Evolutionary conservation across 768 basidiomycete genomes (phyloP).

Genomic region (Suillus occidentalis): DNA sequence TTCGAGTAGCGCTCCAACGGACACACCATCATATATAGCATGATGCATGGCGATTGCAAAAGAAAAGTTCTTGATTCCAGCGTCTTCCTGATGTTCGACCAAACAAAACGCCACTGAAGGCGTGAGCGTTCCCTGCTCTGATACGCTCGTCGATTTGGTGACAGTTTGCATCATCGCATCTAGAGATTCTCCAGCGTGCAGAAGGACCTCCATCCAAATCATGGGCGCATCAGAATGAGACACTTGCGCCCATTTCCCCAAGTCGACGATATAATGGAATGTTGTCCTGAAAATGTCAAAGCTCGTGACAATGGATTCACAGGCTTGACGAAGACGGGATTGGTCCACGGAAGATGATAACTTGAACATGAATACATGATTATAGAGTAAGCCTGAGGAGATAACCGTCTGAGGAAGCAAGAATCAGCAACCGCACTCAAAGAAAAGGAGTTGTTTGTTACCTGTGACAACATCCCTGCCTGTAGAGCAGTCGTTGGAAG

Average conservation of each 20-base stretch:
- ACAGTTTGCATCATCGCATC: slow-evolving; percentile 15
- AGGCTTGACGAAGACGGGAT: slow-evolving; percentile 34
- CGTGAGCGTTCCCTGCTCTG: slow-evolving; percentile 26
- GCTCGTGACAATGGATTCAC: slow-evolving; percentile 32
- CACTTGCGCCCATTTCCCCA: slow-evolving; percentile 32
- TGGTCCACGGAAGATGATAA: slow-evolving; percentile 23
- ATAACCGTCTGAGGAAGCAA: slow-evolving; percentile 24
- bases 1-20: slow-evolving; percentile 37
- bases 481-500: slow-evolving; percentile 46
- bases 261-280: slow-evolving; percentile 42
- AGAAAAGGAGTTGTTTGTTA: slow-evolving; percentile 16
- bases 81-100: slow-evolving; percentile 1
- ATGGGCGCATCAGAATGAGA: slow-evolving; percentile 24
- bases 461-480: slow-evolving; percentile 52
- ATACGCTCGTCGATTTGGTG: slow-evolving; percentile 15
- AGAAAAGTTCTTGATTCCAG: slow-evolving; percentile 12
- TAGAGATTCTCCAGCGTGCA: slow-evolving; percentile 11
- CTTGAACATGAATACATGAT: slow-evolving; percentile 32
- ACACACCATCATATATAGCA: slow-evolving; percentile 47
- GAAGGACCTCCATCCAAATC: slow-evolving; percentile 25
- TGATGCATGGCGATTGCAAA: slow-evolving; percentile 48
- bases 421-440: neutral
- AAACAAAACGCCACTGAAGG: slow-evolving; percentile 20
- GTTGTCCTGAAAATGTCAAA: slow-evolving; percentile 48
- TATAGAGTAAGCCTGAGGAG: slow-evolving; percentile 31